Percentiles rank a stretch among this genome's conserved stretches.
Evolutionary conservation across 169 alveolate genomes (phyloP).

Genomic region (Theileria parva): DNA sequence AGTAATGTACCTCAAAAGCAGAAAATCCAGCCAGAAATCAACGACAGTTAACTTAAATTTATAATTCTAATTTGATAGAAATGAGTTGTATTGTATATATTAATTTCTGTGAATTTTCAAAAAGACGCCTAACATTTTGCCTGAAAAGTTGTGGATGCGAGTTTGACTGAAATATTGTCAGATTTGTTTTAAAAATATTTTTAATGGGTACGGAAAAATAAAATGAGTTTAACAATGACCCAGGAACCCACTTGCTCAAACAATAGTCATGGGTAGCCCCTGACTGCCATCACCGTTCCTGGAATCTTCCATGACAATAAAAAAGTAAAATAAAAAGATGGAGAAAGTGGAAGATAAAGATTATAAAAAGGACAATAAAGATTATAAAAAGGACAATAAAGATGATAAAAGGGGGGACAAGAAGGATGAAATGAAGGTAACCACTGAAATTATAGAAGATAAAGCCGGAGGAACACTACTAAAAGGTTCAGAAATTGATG

Average conservation of each 20-base stretch:
- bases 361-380: not conserved
- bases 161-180: not conserved
- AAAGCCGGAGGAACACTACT: not conserved
- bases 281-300: not conserved
- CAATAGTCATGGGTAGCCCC: not conserved
- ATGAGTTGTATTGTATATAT: not conserved
- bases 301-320: not conserved
- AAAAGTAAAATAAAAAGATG: not conserved
- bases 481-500: not conserved
- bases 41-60: not conserved
- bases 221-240: not conserved
- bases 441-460: not conserved
- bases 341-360: not conserved
- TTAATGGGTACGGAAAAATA: not conserved
- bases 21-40: not conserved
- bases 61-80: no score
- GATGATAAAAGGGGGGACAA: not conserved
- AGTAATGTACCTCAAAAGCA: constrained; percentile 16
- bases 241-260: not conserved
- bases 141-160: not conserved
- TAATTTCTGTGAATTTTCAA: not conserved
- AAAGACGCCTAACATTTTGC: not conserved
- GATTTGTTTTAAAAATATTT: not conserved
- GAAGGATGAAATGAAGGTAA: not conserved
- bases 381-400: no score